Evolutionary conservation across 805 yeast genomes (phyloP).

Genomic region (Saccharomycopsis oosterbeekiorum): DNA sequence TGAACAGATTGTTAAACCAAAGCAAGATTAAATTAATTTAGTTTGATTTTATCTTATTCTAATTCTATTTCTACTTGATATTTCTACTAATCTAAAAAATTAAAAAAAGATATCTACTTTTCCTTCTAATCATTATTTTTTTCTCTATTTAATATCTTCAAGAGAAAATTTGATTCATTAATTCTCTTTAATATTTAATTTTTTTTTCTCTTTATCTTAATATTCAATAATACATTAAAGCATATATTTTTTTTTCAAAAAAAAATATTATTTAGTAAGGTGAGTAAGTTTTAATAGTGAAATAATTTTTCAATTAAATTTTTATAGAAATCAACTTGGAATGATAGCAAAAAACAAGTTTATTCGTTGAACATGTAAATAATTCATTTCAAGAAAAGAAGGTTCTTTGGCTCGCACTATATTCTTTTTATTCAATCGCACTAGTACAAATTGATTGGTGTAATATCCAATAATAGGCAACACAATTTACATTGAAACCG

Average conservation of each 20-base stretch:
- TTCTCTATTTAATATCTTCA: neutral
- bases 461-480: too few species aligned
- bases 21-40: neutral
- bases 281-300: too few species aligned
- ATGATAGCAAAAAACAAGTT: too few species aligned
- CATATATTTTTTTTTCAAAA: neutral
- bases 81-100: neutral
- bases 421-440: too few species aligned
- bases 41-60: neutral
- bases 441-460: too few species aligned
- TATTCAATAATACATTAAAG: neutral
- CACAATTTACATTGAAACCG: too few species aligned
- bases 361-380: too few species aligned
- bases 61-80: neutral
- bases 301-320: too few species aligned
- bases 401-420: too few species aligned
- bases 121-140: neutral
- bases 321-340: too few species aligned
- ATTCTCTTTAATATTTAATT: neutral
- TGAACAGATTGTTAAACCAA: conserved; percentile 24
- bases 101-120: neutral
- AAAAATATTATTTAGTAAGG: conserved; percentile 34
- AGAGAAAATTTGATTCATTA: neutral
- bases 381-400: too few species aligned
- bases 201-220: neutral